These are phyloP conservation scores for Platismatia glauca DNA, from an alignment of 495 filamentous ascomycete genomes.

Conservation along the genomic window DNA sequence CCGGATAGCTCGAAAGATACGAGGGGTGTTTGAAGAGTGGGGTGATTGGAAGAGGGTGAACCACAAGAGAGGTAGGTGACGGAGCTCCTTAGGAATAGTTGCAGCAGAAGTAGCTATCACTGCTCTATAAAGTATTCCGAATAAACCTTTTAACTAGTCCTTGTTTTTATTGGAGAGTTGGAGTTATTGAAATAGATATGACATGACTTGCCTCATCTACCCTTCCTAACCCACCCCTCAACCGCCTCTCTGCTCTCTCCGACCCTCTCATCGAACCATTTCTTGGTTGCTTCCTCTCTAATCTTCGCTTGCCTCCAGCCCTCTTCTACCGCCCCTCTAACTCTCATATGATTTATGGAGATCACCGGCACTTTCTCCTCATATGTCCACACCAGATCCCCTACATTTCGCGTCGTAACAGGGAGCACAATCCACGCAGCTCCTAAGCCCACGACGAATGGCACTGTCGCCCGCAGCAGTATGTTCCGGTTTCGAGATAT, in stretches of 20 bases:
- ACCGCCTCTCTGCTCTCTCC: constrained; percentile 59
- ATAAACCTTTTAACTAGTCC: too few relatives aligned
- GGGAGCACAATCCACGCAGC: constrained; percentile 69
- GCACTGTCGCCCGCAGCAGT: constrained; percentile 61
- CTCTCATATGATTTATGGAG: constrained; percentile 62
- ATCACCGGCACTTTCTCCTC: constrained; percentile 78
- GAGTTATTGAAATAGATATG: neutral
- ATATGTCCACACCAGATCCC: constrained; percentile 74
- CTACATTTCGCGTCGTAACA: constrained; percentile 75
- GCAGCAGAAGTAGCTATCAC: too few relatives aligned
- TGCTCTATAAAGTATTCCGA: too few relatives aligned
- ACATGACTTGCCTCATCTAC: constrained; percentile 40
- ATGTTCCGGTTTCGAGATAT: constrained; percentile 76
- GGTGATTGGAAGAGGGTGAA: too few relatives aligned
- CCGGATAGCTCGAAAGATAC: constrained; percentile 14
- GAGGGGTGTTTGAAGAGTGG: neutral
- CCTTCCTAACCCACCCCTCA: constrained; percentile 86
- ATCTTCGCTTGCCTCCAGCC: constrained; percentile 60
- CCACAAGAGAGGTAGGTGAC: too few relatives aligned
- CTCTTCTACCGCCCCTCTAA: constrained; percentile 57
- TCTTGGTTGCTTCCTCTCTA: constrained; percentile 58
- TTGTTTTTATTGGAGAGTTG: neutral
- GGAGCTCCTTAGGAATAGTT: too few relatives aligned
- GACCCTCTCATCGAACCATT: constrained; percentile 72
- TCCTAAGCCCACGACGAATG: constrained; percentile 60